Evolutionary conservation across 495 filamentous ascomycete species (phyloP).

Genomic region (Trichoderma erinaceum): DNA sequence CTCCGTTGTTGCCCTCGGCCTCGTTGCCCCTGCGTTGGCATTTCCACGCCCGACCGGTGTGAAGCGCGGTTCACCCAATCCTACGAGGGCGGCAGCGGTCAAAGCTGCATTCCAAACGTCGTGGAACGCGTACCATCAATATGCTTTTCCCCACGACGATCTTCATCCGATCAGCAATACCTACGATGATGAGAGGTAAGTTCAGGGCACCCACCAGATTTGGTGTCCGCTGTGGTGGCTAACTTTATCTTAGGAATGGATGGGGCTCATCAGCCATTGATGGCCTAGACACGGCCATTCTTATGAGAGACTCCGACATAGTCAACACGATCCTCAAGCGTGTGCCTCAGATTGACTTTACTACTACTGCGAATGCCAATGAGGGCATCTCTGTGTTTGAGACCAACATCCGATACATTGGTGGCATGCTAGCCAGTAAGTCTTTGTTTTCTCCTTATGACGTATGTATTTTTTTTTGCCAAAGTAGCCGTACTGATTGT

Average conservation of each 20-base stretch:
- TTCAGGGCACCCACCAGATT: background rate
- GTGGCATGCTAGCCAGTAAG: constrained; percentile 62
- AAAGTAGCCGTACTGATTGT: constrained; percentile 13
- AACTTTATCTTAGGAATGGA: constrained; percentile 52
- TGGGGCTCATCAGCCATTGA: constrained; percentile 86
- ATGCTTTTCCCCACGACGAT: constrained; percentile 76
- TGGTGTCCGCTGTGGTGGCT: background rate
- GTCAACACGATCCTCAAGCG: constrained; percentile 64
- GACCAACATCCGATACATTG: constrained; percentile 85
- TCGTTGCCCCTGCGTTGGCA: constrained; percentile 19
- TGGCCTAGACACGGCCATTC: constrained; percentile 70
- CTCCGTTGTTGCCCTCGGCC: constrained; percentile 21
- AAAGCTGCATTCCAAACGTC: constrained; percentile 70
- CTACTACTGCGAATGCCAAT: constrained; percentile 37
- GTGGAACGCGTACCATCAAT: constrained; percentile 75
- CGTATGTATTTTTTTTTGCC: background rate
- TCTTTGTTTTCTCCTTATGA: background rate
- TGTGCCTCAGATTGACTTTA: constrained; percentile 64
- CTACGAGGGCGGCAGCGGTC: constrained; percentile 53
- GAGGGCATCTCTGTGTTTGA: constrained; percentile 70
- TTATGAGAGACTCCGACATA: constrained; percentile 66
- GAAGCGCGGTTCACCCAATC: constrained; percentile 21
- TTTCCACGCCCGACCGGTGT: constrained; percentile 17
- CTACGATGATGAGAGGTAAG: constrained; percentile 63
- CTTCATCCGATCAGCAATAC: constrained; percentile 61